Evolutionary conservation across 2,329 filamentous ascomycete species (phyloP).

Genomic region (Exophiala sp.): DNA sequence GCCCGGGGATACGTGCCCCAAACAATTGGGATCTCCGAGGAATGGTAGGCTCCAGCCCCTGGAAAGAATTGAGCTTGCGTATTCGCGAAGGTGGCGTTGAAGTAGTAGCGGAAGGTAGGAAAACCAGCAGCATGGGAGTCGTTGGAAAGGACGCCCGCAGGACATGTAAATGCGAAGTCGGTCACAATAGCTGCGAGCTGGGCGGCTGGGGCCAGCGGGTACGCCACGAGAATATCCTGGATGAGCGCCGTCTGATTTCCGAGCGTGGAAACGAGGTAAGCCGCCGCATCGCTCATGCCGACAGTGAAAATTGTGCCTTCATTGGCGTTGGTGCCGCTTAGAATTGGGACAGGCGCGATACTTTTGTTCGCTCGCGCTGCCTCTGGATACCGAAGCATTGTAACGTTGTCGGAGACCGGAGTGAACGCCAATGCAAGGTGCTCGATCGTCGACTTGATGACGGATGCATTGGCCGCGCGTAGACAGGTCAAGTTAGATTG

Average conservation of each 20-base stretch:
- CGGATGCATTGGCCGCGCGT: constrained; percentile 18
- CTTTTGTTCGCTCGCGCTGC: constrained; percentile 28
- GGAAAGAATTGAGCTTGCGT: constrained; percentile 17
- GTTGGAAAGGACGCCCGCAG: constrained; percentile 18
- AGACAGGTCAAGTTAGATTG: constrained; percentile 22
- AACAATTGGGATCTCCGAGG: constrained; percentile 33
- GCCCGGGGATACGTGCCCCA: constrained; percentile 30
- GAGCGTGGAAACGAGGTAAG: constrained; percentile 4
- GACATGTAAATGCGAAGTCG: constrained; percentile 14
- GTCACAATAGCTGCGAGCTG: constrained; percentile 8
- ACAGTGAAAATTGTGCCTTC: constrained; percentile 34
- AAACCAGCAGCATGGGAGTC: constrained; percentile 17
- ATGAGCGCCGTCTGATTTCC: constrained; percentile 14
- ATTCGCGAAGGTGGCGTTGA: constrained; percentile 32
- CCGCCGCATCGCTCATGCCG: constrained; percentile 5
- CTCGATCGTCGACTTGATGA: constrained; percentile 24
- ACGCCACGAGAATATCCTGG: constrained; percentile 8
- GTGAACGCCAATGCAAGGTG: constrained; percentile 19
- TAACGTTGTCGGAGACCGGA: constrained; percentile 23
- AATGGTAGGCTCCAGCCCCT: constrained; percentile 34
- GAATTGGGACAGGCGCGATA: constrained; percentile 38
- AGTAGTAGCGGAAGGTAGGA: constrained; percentile 31
- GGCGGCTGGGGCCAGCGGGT: constrained; percentile 6
- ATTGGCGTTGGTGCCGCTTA: constrained; percentile 44
- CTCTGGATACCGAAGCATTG: constrained; percentile 13